Conservation (phyloP, 1,284 basidiomycete genomes). For the Heterobasidion annosum region DNA sequence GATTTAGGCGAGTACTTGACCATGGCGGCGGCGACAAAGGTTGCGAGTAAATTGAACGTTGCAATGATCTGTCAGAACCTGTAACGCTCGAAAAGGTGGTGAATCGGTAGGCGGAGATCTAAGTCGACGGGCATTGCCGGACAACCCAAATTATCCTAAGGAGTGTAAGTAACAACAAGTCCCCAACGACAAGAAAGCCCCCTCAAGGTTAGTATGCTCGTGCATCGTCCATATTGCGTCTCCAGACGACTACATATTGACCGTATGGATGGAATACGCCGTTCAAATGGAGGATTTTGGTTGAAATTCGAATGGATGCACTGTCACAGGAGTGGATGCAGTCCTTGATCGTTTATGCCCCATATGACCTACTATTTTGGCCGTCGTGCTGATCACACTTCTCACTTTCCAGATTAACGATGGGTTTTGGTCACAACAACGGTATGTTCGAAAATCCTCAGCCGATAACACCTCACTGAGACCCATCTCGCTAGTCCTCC, state of each 20-base stretch:
- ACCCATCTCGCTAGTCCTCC: slow-evolving; percentile 54
- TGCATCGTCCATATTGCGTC: slow-evolving; percentile 10
- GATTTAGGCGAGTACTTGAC: slow-evolving; percentile 9
- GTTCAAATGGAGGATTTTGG: slow-evolving; percentile 12
- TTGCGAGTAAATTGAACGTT: not conserved
- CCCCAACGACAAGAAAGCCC: slow-evolving; percentile 11
- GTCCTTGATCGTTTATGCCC: slow-evolving; percentile 7
- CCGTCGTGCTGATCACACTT: slow-evolving; percentile 9
- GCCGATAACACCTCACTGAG: not conserved
- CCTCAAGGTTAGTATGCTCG: slow-evolving; percentile 27
- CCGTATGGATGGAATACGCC: slow-evolving; percentile 9
- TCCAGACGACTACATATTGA: slow-evolving; percentile 12
- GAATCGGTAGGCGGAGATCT: slow-evolving; percentile 2
- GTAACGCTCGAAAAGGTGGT: not conserved
- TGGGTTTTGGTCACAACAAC: slow-evolving; percentile 81
- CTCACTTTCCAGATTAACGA: slow-evolving; percentile 23
- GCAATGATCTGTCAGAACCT: not conserved
- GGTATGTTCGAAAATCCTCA: slow-evolving; percentile 34
- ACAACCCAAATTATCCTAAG: slow-evolving; percentile 4
- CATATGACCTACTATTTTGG: slow-evolving; percentile 7
- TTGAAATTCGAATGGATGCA: slow-evolving; percentile 24
- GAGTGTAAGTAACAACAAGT: not conserved
- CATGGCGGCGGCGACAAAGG: slow-evolving; percentile 4
- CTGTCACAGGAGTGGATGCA: slow-evolving; percentile 19
- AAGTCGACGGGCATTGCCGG: slow-evolving; percentile 4